Base-by-base conservation (phyloP, 1,139 yeast species). In the Pichia sp. region DNA sequence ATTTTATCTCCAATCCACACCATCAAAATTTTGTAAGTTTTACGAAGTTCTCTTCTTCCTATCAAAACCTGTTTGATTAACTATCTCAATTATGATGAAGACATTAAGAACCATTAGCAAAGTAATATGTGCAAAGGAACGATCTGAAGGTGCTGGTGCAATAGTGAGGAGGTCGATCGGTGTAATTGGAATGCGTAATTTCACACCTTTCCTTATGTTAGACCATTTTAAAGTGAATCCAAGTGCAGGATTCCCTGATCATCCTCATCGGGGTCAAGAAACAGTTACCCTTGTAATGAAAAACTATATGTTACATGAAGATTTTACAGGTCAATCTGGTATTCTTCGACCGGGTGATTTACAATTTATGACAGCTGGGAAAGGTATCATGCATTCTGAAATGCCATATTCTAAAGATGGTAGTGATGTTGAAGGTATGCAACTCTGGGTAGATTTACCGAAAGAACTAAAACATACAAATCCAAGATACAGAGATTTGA, bases 301-400 rank as follows among this genome's bases (percentile, higher is more conserved):
- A 42, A 96, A 96, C 38, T 79, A 77, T 44, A 68, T 88, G 62
- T 91, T 93, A 23, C 96, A 88, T 60, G 95, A 85, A 60, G 96
- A 88, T 61, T 85, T 86, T 65, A 84, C 95, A 3, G 96, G 96
- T 1, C 68, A 81, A 28, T 72, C 74, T 43, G 96, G 96, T 42
- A 70, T 85, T 17, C 66, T 88, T 42, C 74, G 77, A 45, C 79
- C 88, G 18, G 96, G 96, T 39, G 96, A 88, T 58, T 67, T 88
- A 52, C 96, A 88, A 64, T 86, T 88, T 59, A 88, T 88, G 95
- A 88, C 96, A 42, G 96, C 96, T 7, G 96, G 96, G 42, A 75
- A 72, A 51, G 96, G 95, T 41, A 77, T 86, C 34, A 86, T 84
- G 31, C 95, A 86, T 56, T 75, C 88, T 4, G 94, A 84, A 56